Evolutionary conservation across 306 rosid species (phyloP), one percentile per base, ranked within the genome.

Genomic region (Sechiopsis laciniata): DNA sequence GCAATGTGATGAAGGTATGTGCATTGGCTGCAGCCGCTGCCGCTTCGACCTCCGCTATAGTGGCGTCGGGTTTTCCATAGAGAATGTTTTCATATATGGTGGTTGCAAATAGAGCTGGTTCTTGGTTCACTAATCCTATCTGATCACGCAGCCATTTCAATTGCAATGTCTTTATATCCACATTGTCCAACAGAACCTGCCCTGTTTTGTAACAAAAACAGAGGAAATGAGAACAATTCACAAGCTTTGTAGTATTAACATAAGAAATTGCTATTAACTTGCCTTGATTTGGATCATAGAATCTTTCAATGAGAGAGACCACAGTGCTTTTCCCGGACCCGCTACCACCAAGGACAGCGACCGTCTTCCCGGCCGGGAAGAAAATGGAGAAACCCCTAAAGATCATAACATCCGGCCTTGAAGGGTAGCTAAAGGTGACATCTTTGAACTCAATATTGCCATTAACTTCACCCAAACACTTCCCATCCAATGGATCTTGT

Each of bases 291-390:
- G 99, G 99, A 84, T 95, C 99, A 21, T 95, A 95, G 84, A 95
- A 95, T 82, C 99, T 86, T 78, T 95, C 99, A 14, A 95, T 95
- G 71, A 95, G 78, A 73, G 97, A 91, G 45, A 95, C 97, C n/a
- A 95, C 96, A 0, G 99, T 95, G 79, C 99, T 95, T 82, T 91
- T 95, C 24, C 99, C 99, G 0, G 99, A 95, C 48, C 99, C 99
- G 66, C 99, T 95, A 26, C 99, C 97, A 2, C 99, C 99, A 45
- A 95, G 97, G 78, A 95, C 96, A 2, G 99, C 99, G 17, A 91
- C 86, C 0, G 97, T 95, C 80, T 91, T 95, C 21, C 99, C 99
- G 2, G 97, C 99, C 1, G 97, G 91, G 73, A 95, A 95, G 79
- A 91, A 91, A 71, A 95, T 89, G 0, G 97, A 89, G 79, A 95